Base-by-base conservation (phyloP, 176 grass and related monocot genomes). In the Aegilops umbellulata region DNA sequence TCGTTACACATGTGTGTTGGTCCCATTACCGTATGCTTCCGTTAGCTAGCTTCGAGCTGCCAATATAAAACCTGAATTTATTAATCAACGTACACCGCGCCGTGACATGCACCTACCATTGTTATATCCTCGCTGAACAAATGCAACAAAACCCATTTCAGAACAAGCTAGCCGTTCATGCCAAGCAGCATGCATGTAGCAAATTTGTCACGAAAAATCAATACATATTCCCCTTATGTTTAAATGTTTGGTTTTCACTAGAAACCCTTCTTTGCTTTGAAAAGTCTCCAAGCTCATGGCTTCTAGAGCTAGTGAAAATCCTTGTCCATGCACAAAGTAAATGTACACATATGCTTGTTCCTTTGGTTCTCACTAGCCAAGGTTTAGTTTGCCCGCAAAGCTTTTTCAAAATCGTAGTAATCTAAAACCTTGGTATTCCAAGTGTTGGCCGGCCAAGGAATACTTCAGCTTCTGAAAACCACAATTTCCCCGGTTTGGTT, bases 1-100 rank as follows among this genome's bases (percentile, higher is more conserved):
- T 69, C 78, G 58, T 61, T 65, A 29, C 34, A 69, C 63, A 34
- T 76, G 77, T 76, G 77, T 31, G 77, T 31, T 46, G 69, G 68
- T 26, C 51, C 35, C 80, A 17, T 83, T 47, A 83, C 73, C 73
- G 86, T 83, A 83, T 83, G 73, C 46, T 69, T 15, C 27, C 8
- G 30, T 68, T 80, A 66, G 2, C 15, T 32, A 46, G 11, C 38
- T 34, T 47, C 14, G 10, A 22, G 12, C 76, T 46, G 49, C 17
- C 61, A 57, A 65, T 66, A 4, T 53, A 76, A 16, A 57, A 57
- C 35, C 42, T 81, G 68, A 74, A 87, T 66, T 64, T 76, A 58
- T 60, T 15, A 14, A 36, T 53, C 63, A n/a, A 31, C 46, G 44
- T 76, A 35, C 51, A 1, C 13, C 55, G 5, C 0, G 47, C 75